Base-by-base conservation (phyloP, 495 filamentous ascomycete genomes). In the Tetracladium marchalianum region DNA sequence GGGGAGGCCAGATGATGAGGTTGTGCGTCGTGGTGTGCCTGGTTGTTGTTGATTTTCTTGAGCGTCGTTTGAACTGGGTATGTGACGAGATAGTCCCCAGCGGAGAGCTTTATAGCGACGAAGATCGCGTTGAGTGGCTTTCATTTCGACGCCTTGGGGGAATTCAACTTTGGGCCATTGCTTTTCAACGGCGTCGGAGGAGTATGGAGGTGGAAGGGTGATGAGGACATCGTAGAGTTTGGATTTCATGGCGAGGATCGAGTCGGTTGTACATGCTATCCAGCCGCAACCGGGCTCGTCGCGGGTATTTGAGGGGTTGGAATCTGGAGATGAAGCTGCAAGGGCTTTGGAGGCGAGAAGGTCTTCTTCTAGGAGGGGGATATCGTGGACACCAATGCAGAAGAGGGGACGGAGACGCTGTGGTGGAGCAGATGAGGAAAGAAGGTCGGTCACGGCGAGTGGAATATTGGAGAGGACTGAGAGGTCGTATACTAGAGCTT, bases 181-280 rank as follows among this genome's bases (percentile, higher is more conserved):
- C 46, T 75, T 81, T 35, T 75, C 66, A 24, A 59, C 44, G 2
- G 73, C 70, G 41, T 78, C 66, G 46, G 74, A 72, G 10, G 81
- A 74, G 53, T 85, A 66, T 1, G 69, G 56, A 1, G 82, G 71
- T 0, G 89, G 87, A 49, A 96, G 68, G 12, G 82, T 86, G 51
- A 95, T 77, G 41, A 95, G 74, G 38, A 90, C 70, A 60, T 98
- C 92, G 66, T 86, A 98, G 15, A 97, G 80, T 13, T 80, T 71
- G 22, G 77, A 71, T 62, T 96, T 98, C 63, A 84, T 83, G 46
- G 75, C 77, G 32, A 98, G 72, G 43, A 98, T 84, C 56, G 81
- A 88, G 61, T 98, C 92, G 17, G 92, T 97, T 27, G 90, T 92
- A 62, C 90, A 96, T 1, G 92, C 92, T 38, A 95, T 77, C 90